Conservation (phyloP, 1,284 basidiomycete species). For the Pholiota adiposa region DNA sequence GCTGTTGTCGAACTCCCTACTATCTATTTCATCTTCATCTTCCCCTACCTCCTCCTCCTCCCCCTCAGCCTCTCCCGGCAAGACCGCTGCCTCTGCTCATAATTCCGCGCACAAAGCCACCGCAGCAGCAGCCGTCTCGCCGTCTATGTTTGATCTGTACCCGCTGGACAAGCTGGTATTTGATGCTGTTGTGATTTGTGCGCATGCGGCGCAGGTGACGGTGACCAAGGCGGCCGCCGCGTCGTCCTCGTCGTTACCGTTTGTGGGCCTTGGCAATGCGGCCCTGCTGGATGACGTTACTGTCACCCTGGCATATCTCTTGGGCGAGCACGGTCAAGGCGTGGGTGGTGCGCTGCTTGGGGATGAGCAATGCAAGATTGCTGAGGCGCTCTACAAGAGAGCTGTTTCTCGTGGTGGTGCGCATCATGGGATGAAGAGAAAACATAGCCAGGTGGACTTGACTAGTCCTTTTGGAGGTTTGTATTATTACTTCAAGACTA, state of each 20-base stretch:
- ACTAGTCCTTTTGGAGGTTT: conserved; percentile 25
- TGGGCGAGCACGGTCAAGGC: conserved; percentile 17
- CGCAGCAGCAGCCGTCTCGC: conserved; percentile 24
- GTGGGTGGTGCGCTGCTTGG: conserved; percentile 20
- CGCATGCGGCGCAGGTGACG: conserved; percentile 53
- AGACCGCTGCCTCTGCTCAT: background rate
- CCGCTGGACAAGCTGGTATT: conserved; percentile 62
- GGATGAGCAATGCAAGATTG: conserved; percentile 45
- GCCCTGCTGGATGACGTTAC: conserved; percentile 53
- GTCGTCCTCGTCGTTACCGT: background rate
- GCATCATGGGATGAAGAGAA: conserved; percentile 49
- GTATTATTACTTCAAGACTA: background rate
- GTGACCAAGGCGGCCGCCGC: conserved; percentile 24
- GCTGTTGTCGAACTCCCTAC: background rate
- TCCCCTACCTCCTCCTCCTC: conserved; percentile 19
- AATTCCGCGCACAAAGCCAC: background rate
- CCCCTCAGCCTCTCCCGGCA: conserved; percentile 5
- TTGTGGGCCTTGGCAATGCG: conserved; percentile 32
- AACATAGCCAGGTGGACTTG: conserved; percentile 51
- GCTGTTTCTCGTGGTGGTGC: conserved; percentile 14
- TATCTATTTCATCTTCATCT: conserved; percentile 35
- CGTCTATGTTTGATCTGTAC: conserved; percentile 60
- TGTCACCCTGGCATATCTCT: conserved; percentile 54
- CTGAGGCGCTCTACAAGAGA: conserved; percentile 53
- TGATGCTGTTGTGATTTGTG: conserved; percentile 65